Evolutionary conservation across 345 rosid genomes (phyloP).

Genomic region (Nasturtium officinale): DNA sequence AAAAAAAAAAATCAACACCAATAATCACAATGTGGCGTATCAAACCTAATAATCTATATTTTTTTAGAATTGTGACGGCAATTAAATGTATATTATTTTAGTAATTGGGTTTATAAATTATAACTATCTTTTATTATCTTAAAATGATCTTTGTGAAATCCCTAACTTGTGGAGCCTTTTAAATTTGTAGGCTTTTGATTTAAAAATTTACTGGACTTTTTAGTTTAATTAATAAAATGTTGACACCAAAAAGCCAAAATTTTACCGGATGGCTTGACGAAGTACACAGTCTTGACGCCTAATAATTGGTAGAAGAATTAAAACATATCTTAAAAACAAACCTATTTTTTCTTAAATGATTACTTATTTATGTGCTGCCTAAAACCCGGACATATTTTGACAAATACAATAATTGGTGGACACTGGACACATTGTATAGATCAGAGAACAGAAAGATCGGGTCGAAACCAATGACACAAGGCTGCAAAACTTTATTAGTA

Average conservation of each 20-base stretch:
- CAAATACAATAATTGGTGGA: background rate
- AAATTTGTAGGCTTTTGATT: background rate
- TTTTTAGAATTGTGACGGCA: too few species aligned
- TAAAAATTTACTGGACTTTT: too few species aligned
- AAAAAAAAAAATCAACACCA: too few species aligned
- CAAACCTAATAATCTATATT: too few species aligned
- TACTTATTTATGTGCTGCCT: slow-evolving; percentile 2
- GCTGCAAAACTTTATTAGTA: slow-evolving; percentile 18
- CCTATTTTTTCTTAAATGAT: background rate
- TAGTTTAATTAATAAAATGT: too few species aligned
- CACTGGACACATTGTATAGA: slow-evolving; percentile 6
- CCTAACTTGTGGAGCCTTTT: too few species aligned
- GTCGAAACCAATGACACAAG: slow-evolving; percentile 4
- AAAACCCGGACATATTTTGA: slow-evolving; percentile 11
- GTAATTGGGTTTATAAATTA: background rate
- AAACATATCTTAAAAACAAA: slow-evolving; percentile 8
- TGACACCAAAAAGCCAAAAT: too few species aligned
- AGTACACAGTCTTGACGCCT: slow-evolving; percentile 7
- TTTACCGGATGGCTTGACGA: background rate
- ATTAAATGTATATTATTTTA: too few species aligned
- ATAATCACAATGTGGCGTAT: too few species aligned
- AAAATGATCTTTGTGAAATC: background rate
- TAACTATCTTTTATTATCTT: too few species aligned
- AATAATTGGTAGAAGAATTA: slow-evolving; percentile 16
- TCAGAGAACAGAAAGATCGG: slow-evolving; percentile 32